These are phyloP conservation scores for Davidsoniella eucalypti DNA, from an alignment of 2,329 filamentous ascomycete genomes.

Conservation along the genomic window DNA sequence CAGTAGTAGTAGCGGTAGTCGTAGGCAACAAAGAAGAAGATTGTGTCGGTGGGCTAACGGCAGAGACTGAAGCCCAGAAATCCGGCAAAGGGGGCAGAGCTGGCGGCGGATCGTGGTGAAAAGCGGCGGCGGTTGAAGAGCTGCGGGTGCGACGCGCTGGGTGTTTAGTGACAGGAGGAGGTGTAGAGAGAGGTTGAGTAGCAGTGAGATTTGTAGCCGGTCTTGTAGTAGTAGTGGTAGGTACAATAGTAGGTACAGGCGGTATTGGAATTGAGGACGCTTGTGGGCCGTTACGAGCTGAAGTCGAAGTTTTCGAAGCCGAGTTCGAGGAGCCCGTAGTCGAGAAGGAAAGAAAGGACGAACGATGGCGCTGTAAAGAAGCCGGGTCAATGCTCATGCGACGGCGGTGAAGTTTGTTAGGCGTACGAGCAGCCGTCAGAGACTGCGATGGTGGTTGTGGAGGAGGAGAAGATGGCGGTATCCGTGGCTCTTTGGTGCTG, in stretches of 20 bases:
- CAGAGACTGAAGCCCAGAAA: not conserved
- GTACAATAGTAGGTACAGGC: not conserved
- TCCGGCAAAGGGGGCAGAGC: conserved; percentile 3
- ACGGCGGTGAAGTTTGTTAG: conserved; percentile 5
- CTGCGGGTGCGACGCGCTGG: conserved; percentile 3
- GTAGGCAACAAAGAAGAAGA: not conserved
- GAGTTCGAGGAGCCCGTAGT: not conserved
- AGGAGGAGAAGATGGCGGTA: too few relatives aligned
- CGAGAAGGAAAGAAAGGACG: not conserved
- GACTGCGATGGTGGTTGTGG: not conserved
- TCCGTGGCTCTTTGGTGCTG: too few relatives aligned
- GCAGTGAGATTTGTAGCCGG: not conserved
- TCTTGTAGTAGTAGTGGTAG: not conserved
- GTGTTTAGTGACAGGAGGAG: not conserved
- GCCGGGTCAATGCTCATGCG: conserved; percentile 2
- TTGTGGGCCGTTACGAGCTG: not conserved
- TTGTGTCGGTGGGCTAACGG: not conserved
- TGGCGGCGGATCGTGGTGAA: not conserved
- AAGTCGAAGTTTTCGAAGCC: not conserved
- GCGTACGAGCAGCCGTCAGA: not conserved
- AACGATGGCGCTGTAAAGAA: not conserved
- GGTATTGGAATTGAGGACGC: not conserved
- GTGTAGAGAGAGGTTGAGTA: not conserved
- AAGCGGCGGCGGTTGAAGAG: not conserved
- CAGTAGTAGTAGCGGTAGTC: not conserved